Evolutionary conservation across 177 flowering plant genomes (phyloP).

Genomic region (Vitis hybrid): DNA sequence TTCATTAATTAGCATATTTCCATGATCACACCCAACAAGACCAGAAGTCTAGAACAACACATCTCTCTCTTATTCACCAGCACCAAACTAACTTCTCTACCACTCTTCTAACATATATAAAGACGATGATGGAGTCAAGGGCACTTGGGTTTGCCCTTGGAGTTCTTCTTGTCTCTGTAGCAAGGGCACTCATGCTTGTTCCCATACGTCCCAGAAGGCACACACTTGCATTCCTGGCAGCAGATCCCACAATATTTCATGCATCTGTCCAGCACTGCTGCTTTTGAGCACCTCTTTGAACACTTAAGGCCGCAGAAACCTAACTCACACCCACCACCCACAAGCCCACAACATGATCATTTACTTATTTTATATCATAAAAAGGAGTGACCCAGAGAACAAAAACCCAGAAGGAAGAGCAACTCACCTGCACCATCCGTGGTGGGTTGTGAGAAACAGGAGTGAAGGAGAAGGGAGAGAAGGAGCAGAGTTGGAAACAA

Average conservation of each 20-base stretch:
- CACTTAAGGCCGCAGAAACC: conserved; percentile 23
- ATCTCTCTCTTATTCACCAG: conserved; percentile 2
- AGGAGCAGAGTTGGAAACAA: conserved; percentile 16
- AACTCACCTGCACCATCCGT: conserved; percentile 11
- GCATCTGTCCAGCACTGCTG: conserved; percentile 44
- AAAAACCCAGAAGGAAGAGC: background rate
- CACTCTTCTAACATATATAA: too few relatives aligned
- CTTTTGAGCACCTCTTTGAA: conserved; percentile 34
- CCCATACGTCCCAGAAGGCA: conserved; percentile 63
- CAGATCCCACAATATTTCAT: conserved; percentile 52
- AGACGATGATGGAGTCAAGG: conserved; percentile 20
- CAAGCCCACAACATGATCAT: background rate
- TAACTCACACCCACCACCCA: background rate
- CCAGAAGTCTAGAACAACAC: too few relatives aligned
- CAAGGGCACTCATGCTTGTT: conserved; percentile 68
- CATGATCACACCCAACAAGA: too few relatives aligned
- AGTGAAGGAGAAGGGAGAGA: conserved; percentile 20
- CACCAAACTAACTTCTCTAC: too few relatives aligned
- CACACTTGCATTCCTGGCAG: conserved; percentile 55
- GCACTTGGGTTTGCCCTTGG: conserved; percentile 61
- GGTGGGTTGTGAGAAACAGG: conserved; percentile 19
- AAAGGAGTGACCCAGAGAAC: background rate
- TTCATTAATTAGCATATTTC: too few relatives aligned
- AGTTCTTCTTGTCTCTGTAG: conserved; percentile 48
- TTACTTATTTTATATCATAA: background rate